Evolutionary conservation across 2,329 filamentous ascomycete genomes (phyloP).

Genomic region (Xylaria sp.): DNA sequence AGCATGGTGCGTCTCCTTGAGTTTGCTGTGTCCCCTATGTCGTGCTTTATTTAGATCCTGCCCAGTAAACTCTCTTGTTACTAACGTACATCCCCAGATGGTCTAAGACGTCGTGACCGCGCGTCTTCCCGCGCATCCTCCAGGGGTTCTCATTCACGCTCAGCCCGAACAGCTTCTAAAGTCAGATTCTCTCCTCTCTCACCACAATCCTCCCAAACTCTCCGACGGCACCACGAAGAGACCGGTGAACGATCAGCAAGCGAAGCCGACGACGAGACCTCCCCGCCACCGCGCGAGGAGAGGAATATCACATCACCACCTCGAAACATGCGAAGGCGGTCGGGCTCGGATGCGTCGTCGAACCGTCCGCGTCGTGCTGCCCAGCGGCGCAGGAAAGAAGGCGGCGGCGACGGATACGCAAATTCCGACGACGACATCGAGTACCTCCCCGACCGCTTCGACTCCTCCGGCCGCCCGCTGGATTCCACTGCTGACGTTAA

Average conservation of each 20-base stretch:
- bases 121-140: constrained; percentile 10
- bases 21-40: constrained; percentile 19
- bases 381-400: constrained; percentile 9
- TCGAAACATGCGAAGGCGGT: constrained; percentile 19
- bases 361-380: constrained; percentile 19
- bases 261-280: constrained; percentile 5
- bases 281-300: constrained; percentile 1
- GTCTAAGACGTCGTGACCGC: constrained; percentile 23
- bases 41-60: not conserved
- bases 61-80: not conserved
- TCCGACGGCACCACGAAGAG: constrained; percentile 30
- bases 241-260: constrained; percentile 12
- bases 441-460: constrained; percentile 38
- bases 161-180: constrained; percentile 18
- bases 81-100: constrained; percentile 25
- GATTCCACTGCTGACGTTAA: constrained; percentile 3
- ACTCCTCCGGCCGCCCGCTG: constrained; percentile 31
- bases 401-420: constrained; percentile 13
- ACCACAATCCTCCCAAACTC: constrained; percentile 35
- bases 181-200: constrained; percentile 37
- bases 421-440: constrained; percentile 31
- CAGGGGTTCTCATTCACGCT: constrained; percentile 3
- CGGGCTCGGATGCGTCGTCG: constrained; percentile 29
- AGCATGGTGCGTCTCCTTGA: constrained; percentile 40
- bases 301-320: constrained; percentile 4